These are phyloP conservation scores for Tricholoma flavovirens DNA, from an alignment of 768 basidiomycete genomes.

Conservation along the genomic window DNA sequence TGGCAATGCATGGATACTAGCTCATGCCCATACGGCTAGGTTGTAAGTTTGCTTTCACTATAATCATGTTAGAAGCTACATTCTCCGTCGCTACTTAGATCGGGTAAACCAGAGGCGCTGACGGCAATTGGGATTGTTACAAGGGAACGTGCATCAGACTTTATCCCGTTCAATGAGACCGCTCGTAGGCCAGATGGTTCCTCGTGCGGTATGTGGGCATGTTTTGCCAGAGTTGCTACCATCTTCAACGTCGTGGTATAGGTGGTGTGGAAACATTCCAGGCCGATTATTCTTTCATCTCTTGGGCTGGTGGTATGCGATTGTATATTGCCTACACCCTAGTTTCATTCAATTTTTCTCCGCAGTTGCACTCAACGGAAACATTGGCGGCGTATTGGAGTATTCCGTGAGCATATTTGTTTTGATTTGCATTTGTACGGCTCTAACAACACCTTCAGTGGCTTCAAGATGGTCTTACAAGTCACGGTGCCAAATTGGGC, in stretches of 20 bases:
- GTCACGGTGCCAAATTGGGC: neutral
- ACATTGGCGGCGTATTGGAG: neutral
- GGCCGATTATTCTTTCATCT: constrained; percentile 20
- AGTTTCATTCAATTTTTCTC: neutral
- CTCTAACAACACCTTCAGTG: neutral
- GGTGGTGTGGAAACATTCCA: constrained; percentile 16
- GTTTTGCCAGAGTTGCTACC: neutral
- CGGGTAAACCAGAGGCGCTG: constrained; percentile 27
- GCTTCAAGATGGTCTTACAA: neutral
- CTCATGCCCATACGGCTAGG: neutral
- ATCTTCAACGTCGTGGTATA: neutral
- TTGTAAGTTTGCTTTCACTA: neutral
- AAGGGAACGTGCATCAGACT: constrained; percentile 16
- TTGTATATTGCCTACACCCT: too few relatives aligned
- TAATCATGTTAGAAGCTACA: neutral
- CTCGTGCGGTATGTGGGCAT: constrained; percentile 14
- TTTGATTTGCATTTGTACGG: neutral
- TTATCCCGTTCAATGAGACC: constrained; percentile 27
- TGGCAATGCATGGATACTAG: neutral
- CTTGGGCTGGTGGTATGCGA: constrained; percentile 17
- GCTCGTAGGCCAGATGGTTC: constrained; percentile 13
- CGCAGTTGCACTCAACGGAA: neutral
- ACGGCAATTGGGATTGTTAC: constrained; percentile 27
- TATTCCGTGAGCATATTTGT: neutral
- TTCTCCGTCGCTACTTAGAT: constrained; percentile 10